Evolutionary conservation across 2,329 filamentous ascomycete species (phyloP), one percentile per base, ranked within the genome.

Genomic region (Calonectria hawksworthii): DNA sequence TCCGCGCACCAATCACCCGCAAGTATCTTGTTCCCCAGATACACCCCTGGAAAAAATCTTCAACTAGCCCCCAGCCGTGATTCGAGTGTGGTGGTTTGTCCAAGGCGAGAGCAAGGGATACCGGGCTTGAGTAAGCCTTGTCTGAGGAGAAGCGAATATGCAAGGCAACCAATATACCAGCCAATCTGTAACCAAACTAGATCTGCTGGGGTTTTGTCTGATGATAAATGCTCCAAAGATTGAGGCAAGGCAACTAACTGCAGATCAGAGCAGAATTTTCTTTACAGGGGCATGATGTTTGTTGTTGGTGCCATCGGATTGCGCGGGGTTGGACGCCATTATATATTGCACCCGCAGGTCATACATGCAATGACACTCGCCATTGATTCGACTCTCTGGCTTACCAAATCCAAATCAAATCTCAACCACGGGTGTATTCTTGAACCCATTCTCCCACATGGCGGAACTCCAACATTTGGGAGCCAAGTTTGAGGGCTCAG

Each of bases 381-480:
- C 14, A 28, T 30, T 41, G 23, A 41, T 14, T 28, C 26, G 13
- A 41, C 18, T 23, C 13, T 21, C n/a, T 18, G 34, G 26, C 18
- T n/a, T 63, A 4, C 34, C n/a, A 28, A 28, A 36, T 14, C 3
- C n/a, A 16, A 41, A 9, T 30, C n/a, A 16, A 41, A 41, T 28
- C 32, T 21, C 34, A 21, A 28, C 23, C 9, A 16, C 36, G 9
- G 4, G 13, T 18, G 26, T 36, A 9, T 34, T 28, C 32, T n/a
- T 32, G 36, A 34, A 13, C 51, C 11, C 21, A 32, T 18, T n/a
- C 34, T 34, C 18, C 16, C 75, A 50, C 41, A 81, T 81, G 79
- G 36, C 77, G 26, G 77, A 79, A 18, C 77, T 81, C 11, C 68
- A 81, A 26, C 75, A 74, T 47, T 68, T 81, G 10, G 79, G 79